phyloP scores from a whole-genome alignment of 805 yeast genomes.

The Sporopachydermia quercuum region DNA sequence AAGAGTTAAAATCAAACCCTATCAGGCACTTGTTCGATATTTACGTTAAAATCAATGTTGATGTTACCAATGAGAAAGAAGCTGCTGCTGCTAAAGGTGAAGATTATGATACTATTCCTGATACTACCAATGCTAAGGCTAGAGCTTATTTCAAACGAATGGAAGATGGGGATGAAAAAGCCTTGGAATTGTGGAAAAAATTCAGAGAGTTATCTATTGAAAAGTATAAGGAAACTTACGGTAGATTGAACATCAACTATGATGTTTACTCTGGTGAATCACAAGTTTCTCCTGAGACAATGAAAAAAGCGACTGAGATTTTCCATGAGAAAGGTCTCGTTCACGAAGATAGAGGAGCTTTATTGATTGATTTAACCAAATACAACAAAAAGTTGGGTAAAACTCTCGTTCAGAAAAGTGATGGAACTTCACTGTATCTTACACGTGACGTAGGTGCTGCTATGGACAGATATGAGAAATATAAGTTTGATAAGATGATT shows the following conservation, averaged over 20 bases:
- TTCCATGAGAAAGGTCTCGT: constrained; percentile 58
- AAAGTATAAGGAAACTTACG: constrained; percentile 76
- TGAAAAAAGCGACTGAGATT: constrained; percentile 47
- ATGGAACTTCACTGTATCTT: constrained; percentile 86
- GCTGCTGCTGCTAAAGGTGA: constrained; percentile 36
- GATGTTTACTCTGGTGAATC: constrained; percentile 94
- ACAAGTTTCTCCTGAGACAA: constrained; percentile 62
- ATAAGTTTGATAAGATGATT: constrained; percentile 87
- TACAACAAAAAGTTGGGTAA: constrained; percentile 88
- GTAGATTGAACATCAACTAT: constrained; percentile 77
- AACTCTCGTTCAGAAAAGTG: constrained; percentile 82
- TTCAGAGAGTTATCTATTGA: constrained; percentile 87
- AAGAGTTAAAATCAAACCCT: constrained; percentile 58
- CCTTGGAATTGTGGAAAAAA: constrained; percentile 65
- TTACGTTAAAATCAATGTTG: constrained; percentile 75
- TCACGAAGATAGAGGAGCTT: constrained; percentile 83
- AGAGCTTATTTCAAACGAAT: constrained; percentile 74
- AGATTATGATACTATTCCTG: constrained; percentile 5
- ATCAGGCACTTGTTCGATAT: constrained; percentile 91
- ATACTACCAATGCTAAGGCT: constrained; percentile 61
- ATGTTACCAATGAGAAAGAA: constrained; percentile 49
- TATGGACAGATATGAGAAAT: constrained; percentile 69
- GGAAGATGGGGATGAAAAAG: constrained; percentile 86
- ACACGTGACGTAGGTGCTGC: constrained; percentile 98
- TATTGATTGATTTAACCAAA: constrained; percentile 68